Evolutionary conservation across 257 asterid species (phyloP).

Genomic region (Fraxinus anomala): DNA sequence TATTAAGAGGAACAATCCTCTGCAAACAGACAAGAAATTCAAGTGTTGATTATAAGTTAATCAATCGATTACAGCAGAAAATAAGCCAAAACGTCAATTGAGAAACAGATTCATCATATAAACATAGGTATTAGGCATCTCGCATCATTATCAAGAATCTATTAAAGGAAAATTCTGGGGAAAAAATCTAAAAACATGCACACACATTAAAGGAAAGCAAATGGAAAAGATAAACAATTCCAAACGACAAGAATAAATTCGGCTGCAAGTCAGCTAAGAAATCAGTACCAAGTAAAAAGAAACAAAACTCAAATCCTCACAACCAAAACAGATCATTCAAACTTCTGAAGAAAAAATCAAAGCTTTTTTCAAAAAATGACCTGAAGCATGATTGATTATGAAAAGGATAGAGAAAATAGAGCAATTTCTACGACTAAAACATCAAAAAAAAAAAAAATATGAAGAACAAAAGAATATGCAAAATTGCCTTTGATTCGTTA

Average conservation of each 20-base stretch:
- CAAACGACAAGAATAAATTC: neutral
- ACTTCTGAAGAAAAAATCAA: neutral
- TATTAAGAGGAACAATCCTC: constrained; percentile 23
- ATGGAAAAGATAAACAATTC: neutral
- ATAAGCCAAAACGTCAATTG: neutral
- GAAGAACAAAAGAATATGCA: neutral
- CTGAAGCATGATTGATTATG: neutral
- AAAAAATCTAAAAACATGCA: neutral
- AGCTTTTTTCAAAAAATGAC: neutral
- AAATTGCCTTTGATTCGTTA: neutral
- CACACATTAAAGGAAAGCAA: neutral
- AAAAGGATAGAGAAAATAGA: neutral
- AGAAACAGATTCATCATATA: neutral
- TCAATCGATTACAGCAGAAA: neutral
- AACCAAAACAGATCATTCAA: neutral
- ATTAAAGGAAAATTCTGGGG: neutral
- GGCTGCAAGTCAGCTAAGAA: neutral
- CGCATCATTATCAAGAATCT: neutral
- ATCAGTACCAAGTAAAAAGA: neutral
- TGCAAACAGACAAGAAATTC: neutral
- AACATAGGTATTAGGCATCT: neutral
- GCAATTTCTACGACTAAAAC: neutral
- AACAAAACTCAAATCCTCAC: neutral
- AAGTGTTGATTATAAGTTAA: neutral
- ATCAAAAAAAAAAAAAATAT: neutral